phyloP scores from a whole-genome alignment of 1,284 basidiomycete genomes.

The Trichosporon asahii region DNA sequence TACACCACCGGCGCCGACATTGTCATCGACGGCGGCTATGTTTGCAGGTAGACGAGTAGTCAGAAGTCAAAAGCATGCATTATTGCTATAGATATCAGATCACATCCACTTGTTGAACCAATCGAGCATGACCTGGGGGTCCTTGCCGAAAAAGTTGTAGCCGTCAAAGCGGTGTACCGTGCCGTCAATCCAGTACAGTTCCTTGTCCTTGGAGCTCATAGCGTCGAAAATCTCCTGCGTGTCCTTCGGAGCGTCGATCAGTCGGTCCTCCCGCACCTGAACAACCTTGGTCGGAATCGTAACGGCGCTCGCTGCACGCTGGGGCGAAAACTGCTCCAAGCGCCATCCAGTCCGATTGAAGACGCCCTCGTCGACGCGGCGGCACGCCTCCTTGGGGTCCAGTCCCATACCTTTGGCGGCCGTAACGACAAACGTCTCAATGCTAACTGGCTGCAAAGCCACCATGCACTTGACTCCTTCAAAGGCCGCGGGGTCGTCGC shows the following conservation, averaged over 20 bases:
- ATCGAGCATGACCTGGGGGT: slow-evolving; percentile 2
- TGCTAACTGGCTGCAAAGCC: slow-evolving; percentile 10
- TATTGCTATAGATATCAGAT: not conserved
- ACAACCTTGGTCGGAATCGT: slow-evolving; percentile 10
- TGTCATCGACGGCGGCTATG: slow-evolving; percentile 11
- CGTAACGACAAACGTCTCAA: not conserved
- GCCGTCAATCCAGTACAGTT: slow-evolving; percentile 16
- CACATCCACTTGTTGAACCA: slow-evolving; percentile 13
- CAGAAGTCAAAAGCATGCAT: not conserved
- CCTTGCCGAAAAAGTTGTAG: slow-evolving; percentile 14
- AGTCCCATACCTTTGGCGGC: not conserved
- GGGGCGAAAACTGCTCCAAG: not conserved
- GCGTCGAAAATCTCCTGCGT: slow-evolving; percentile 16
- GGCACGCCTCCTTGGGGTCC: not conserved
- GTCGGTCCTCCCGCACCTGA: slow-evolving; percentile 1
- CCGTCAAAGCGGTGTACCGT: slow-evolving; percentile 15
- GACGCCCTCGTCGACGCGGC: slow-evolving; percentile 5
- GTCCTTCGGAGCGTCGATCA: slow-evolving; percentile 13
- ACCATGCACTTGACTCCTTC: slow-evolving; percentile 6
- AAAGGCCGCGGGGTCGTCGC: not conserved
- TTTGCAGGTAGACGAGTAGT: not conserved
- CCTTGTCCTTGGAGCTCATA: slow-evolving; percentile 10
- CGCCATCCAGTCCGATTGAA: not conserved
- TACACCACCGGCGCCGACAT: slow-evolving; percentile 13
- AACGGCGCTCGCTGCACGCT: not conserved